Conservation (phyloP, 805 yeast species). For the Wickerhamomyces strasburgensis region DNA sequence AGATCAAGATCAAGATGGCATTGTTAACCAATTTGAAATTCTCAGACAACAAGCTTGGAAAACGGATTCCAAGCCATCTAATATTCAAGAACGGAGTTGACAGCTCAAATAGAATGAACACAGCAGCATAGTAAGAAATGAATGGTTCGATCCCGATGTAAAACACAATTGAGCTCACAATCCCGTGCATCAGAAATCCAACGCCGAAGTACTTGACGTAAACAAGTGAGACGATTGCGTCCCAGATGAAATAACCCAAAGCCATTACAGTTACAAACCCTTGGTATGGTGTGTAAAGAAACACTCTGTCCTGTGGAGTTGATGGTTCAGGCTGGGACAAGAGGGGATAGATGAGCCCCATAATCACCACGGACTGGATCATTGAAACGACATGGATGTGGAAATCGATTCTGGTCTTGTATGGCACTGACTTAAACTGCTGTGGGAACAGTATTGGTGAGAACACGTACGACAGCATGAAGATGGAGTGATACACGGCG, state of each 20-base stretch:
- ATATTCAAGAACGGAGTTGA: slow-evolving; percentile 84
- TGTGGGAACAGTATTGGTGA: slow-evolving; percentile 21
- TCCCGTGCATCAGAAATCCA: slow-evolving; percentile 72
- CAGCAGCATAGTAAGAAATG: slow-evolving; percentile 66
- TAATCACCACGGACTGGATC: slow-evolving; percentile 70
- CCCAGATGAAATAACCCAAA: slow-evolving; percentile 85
- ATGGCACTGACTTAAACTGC: slow-evolving; percentile 21
- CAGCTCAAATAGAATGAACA: slow-evolving; percentile 71
- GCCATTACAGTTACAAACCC: slow-evolving; percentile 64
- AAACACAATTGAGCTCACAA: slow-evolving; percentile 68
- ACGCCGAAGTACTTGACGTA: slow-evolving; percentile 60
- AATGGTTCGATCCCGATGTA: slow-evolving; percentile 58
- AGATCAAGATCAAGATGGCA: slow-evolving; percentile 51
- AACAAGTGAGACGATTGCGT: slow-evolving; percentile 52
- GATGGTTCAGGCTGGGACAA: slow-evolving; percentile 46
- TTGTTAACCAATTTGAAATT: slow-evolving; percentile 59
- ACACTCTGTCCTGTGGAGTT: slow-evolving; percentile 39
- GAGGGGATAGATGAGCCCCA: slow-evolving; percentile 55
- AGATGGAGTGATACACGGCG: slow-evolving; percentile 27
- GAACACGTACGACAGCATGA: slow-evolving; percentile 16
- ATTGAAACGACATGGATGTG: slow-evolving; percentile 85
- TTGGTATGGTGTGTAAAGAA: slow-evolving; percentile 63
- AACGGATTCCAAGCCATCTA: slow-evolving; percentile 74
- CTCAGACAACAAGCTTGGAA: slow-evolving; percentile 57
- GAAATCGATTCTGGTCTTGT: slow-evolving; percentile 59